Evolutionary conservation across 2,329 filamentous ascomycete genomes (phyloP), one percentile per base, ranked within the genome.

Genomic region (Cucurbitaria berberidis): DNA sequence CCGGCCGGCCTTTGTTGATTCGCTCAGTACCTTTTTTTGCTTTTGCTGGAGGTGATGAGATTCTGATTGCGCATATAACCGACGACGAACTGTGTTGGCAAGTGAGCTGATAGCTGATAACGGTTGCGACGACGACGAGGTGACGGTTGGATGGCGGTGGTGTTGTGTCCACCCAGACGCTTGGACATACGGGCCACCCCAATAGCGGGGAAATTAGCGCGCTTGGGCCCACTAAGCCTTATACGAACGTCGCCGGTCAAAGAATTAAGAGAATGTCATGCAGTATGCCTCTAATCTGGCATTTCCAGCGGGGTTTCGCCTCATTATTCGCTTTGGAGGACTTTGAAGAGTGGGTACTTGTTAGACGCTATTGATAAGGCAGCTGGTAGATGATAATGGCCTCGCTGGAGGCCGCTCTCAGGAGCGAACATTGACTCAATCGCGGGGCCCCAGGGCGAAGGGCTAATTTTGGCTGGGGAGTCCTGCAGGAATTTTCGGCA

Each of bases 381-480:
- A 39, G 40, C 10, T 11, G 26, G 32, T 40, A 8, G n/a, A n/a
- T 30, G 40, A 22, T 24, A 21, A 30, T 18, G n/a, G 8, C 9
- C 11, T 27, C 13, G 39, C 13, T 16, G 18, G 48, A 50, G 41
- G 48, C 32, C 40, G 40, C 32, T 50, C 29, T n/a, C 30, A 19
- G 44, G 13, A 19, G 11, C 10, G 11, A 38, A 21, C 32, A 24
- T 18, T 32, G 41, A 30, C 41, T 44, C 16, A 15, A 44, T 44
- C 9, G 41, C 27, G 41, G 29, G 19, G 21, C 11, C 7, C 36
- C 19, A 2, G 18, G 19, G 13, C 18, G 36, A 21, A 15, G 19
- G 36, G 13, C 36, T 22, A 39, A 22, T 1, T 13, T 21, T 34
- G 11, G 21, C 41, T n/a, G 3, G 18, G 10, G 13, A 21, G 27